phyloP scores from a whole-genome alignment of 176 grass and related monocot genomes.

The Elaeis guineensis region DNA sequence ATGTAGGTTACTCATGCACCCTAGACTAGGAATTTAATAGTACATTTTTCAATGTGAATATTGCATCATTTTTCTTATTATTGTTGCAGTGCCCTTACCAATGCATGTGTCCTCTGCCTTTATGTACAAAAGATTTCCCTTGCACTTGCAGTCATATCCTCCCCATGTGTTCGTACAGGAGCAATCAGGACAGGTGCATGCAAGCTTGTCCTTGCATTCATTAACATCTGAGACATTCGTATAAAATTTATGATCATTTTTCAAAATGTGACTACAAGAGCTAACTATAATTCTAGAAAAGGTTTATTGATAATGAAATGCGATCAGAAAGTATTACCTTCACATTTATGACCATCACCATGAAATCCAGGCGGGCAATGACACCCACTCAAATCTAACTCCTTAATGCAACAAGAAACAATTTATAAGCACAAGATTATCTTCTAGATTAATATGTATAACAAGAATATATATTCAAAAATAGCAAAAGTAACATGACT shows the following conservation, averaged over 20 bases:
- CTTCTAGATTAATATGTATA: no score
- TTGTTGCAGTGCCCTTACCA: constrained; percentile 15
- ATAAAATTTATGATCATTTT: not conserved
- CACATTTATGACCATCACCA: constrained; percentile 60
- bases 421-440: no score
- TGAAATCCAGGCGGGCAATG: constrained; percentile 58
- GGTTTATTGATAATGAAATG: no score
- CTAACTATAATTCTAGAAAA: no score
- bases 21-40: no score
- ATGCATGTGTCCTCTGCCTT: constrained; percentile 69
- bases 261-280: no score
- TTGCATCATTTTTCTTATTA: no score
- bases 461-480: no score
- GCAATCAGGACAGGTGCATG: constrained; percentile 62
- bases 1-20: no score
- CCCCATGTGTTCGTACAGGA: constrained; percentile 81
- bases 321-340: constrained; percentile 24
- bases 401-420: constrained; percentile 23
- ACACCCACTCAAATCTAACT: constrained; percentile 48
- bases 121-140: constrained; percentile 45
- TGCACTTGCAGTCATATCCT: constrained; percentile 78
- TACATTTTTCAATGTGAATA: no score
- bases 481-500: not conserved
- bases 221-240: constrained; percentile 45
- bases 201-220: constrained; percentile 71